Evolutionary conservation across 2,329 filamentous ascomycete species (phyloP).

Genomic region (Onygenales sp.): DNA sequence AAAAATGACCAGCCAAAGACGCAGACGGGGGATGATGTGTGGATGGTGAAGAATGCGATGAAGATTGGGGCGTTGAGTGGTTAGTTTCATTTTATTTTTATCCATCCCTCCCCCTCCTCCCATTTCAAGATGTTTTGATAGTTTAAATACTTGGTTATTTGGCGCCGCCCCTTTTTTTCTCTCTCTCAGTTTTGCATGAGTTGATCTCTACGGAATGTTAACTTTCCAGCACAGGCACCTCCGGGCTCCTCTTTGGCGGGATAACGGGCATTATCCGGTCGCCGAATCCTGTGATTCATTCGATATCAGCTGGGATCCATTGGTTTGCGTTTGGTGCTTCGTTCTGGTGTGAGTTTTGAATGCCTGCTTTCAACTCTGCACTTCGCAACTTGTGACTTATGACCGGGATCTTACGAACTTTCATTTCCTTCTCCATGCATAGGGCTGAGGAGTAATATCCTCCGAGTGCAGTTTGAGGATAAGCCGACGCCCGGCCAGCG

Average conservation of each 20-base stretch:
- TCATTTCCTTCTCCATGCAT: constrained; percentile 20
- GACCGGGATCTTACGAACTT: not conserved
- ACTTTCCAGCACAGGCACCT: constrained; percentile 37
- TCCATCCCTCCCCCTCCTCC: no score
- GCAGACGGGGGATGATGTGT: not conserved
- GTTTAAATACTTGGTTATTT: not conserved
- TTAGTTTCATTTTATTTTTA: constrained; percentile 24
- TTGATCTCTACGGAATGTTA: not conserved
- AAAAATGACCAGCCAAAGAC: constrained; percentile 5
- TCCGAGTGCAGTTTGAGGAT: constrained; percentile 40
- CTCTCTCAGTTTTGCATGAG: not conserved
- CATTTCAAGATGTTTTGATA: not conserved
- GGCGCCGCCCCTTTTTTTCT: not conserved
- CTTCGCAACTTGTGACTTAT: not conserved
- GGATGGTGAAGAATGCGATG: constrained; percentile 33
- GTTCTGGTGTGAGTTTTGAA: constrained; percentile 57
- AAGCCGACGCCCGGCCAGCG: constrained; percentile 50
- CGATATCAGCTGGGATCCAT: constrained; percentile 63
- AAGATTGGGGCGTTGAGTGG: constrained; percentile 53
- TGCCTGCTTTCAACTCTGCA: not conserved
- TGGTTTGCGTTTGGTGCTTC: constrained; percentile 70
- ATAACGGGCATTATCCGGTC: constrained; percentile 63
- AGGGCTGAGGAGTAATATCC: constrained; percentile 34
- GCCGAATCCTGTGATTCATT: constrained; percentile 58
- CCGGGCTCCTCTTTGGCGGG: constrained; percentile 56